These are phyloP conservation scores for Suhomyces coccinellae DNA, from an alignment of 1,139 yeast genomes.

Conservation along the genomic window DNA sequence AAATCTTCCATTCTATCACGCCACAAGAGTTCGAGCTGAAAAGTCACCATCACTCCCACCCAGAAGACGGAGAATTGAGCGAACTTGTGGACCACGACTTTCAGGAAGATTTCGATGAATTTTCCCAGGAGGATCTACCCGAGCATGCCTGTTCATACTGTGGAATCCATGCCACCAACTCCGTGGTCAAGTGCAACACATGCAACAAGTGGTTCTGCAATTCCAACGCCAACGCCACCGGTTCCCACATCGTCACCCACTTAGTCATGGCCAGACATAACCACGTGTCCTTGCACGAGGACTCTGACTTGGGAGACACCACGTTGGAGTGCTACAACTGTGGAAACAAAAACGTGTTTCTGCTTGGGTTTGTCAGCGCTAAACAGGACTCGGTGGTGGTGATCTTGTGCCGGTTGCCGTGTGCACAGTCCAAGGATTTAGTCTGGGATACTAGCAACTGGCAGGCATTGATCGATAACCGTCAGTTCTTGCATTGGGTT, in stretches of 20 bases:
- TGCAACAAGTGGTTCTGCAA: constrained; percentile 94
- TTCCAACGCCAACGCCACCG: constrained; percentile 57
- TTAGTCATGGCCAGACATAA: constrained; percentile 80
- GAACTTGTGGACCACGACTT: constrained; percentile 2
- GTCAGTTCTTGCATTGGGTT: constrained; percentile 80
- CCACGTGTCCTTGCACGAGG: constrained; percentile 71
- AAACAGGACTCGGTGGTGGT: constrained; percentile 87
- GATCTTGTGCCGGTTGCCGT: constrained; percentile 83
- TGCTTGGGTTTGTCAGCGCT: constrained; percentile 86
- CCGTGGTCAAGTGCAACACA: constrained; percentile 73
- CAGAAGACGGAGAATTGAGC: constrained; percentile 1
- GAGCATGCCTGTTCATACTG: constrained; percentile 70
- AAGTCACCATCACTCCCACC: neutral
- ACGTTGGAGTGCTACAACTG: constrained; percentile 88
- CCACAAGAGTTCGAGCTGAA: neutral
- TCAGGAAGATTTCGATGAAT: constrained; percentile 7
- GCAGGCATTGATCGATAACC: constrained; percentile 82
- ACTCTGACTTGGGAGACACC: constrained; percentile 83
- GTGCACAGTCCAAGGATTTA: constrained; percentile 72
- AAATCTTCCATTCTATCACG: neutral
- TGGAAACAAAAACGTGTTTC: constrained; percentile 78
- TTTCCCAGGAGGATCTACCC: constrained; percentile 17
- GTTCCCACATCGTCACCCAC: constrained; percentile 87
- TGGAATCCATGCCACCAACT: constrained; percentile 64
- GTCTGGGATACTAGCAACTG: constrained; percentile 90